Conservation (phyloP, 257 asterid species). For the Solanum dulcamara region DNA sequence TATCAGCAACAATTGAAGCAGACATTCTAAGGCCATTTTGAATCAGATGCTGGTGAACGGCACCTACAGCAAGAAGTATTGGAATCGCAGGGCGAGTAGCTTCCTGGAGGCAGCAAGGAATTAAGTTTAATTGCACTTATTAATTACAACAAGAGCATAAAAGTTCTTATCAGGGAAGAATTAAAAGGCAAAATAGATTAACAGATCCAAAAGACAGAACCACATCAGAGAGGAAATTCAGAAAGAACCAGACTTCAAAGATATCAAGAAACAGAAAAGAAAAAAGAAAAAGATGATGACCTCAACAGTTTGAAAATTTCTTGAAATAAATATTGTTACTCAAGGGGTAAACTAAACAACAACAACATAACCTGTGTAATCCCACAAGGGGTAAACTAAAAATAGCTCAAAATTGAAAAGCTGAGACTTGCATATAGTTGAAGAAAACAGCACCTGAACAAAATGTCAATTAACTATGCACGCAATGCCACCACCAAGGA, state of each 20-base stretch:
- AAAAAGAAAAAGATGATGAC: neutral
- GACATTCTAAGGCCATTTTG: conserved; percentile 96
- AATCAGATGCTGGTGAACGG: conserved; percentile 97
- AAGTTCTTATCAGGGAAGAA: neutral
- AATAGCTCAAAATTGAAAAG: neutral
- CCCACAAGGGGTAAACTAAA: neutral
- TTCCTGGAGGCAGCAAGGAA: conserved; percentile 38
- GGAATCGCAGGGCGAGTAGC: conserved; percentile 98
- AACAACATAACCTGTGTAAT: neutral
- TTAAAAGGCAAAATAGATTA: neutral
- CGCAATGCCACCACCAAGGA: neutral
- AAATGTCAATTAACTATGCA: neutral
- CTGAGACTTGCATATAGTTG: neutral
- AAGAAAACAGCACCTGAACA: neutral
- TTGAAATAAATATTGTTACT: neutral
- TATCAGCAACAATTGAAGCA: conserved; percentile 96
- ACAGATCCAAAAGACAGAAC: neutral
- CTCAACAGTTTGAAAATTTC: neutral
- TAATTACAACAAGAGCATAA: neutral
- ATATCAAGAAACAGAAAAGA: neutral
- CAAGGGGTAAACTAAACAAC: neutral
- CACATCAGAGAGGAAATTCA: neutral
- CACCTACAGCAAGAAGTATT: conserved; percentile 95
- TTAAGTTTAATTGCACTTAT: neutral
- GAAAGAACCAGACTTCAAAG: neutral